Evolutionary conservation across 345 rosid species (phyloP).

Genomic region (Salix brachista): DNA sequence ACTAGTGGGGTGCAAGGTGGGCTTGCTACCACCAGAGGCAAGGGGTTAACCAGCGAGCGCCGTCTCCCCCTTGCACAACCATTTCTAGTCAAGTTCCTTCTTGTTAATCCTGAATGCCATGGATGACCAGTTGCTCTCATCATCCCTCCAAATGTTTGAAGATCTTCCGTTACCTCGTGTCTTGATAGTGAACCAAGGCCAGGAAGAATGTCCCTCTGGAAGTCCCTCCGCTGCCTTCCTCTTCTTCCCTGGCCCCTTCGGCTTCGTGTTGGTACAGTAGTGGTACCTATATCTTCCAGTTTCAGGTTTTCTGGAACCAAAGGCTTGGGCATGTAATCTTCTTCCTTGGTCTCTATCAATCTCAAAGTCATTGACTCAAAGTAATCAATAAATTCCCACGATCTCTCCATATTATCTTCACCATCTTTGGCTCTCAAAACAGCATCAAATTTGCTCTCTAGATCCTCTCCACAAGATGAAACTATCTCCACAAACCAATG

Average conservation of each 20-base stretch:
- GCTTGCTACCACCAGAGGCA: conserved; percentile 32
- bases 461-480: conserved; percentile 47
- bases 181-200: conserved; percentile 81
- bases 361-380: conserved; percentile 79
- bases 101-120: conserved; percentile 62
- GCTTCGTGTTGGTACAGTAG: conserved; percentile 38
- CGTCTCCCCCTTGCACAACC: conserved; percentile 72
- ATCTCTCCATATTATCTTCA: conserved; percentile 31
- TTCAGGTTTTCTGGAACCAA: conserved; percentile 52
- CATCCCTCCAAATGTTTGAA: conserved; percentile 83
- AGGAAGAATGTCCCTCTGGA: conserved; percentile 96
- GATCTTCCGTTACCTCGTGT: conserved; percentile 87
- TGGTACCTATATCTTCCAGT: conserved; percentile 43
- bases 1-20: conserved; percentile 43
- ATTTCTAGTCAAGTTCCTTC: conserved; percentile 68
- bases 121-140: conserved; percentile 73
- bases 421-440: conserved; percentile 28
- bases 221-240: conserved; percentile 94
- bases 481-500: conserved; percentile 74
- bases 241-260: conserved; percentile 80
- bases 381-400: conserved; percentile 59
- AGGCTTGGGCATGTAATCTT: conserved; percentile 85
- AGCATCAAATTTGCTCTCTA: conserved; percentile 42
- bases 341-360: conserved; percentile 57
- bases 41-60: conserved; percentile 34